These are phyloP conservation scores for Cucurbita ficifolia DNA, from an alignment of 306 rosid species.

Conservation along the genomic window DNA sequence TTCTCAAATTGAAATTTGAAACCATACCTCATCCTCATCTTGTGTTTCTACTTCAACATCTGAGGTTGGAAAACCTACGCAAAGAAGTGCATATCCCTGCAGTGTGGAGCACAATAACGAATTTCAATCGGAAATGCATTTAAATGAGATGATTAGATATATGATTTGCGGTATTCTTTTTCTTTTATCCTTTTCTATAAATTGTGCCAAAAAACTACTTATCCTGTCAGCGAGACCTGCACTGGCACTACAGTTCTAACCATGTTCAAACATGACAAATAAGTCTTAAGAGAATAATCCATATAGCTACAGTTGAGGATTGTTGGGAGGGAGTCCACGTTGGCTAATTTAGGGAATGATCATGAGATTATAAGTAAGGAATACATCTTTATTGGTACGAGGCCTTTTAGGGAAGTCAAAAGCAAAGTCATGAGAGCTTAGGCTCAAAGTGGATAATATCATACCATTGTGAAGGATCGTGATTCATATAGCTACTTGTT, in stretches of 20 bases:
- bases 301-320: neutral
- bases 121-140: neutral
- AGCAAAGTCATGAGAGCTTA: too few species aligned
- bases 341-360: too few species aligned
- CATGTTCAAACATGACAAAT: neutral
- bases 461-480: too few species aligned
- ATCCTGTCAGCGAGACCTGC: neutral
- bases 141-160: neutral
- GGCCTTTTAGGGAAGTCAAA: too few species aligned
- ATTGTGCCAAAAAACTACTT: neutral
- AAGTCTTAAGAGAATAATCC: neutral
- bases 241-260: neutral
- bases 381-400: too few species aligned
- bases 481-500: neutral
- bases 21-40: constrained; percentile 93
- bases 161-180: neutral
- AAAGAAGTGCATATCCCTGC: constrained; percentile 98
- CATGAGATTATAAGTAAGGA: too few species aligned
- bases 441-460: too few species aligned
- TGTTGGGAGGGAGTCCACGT: too few species aligned
- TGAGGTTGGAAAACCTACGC: constrained; percentile 85
- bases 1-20: neutral
- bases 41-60: constrained; percentile 96
- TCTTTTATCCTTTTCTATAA: neutral
- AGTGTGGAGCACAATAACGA: constrained; percentile 1